Base-by-base conservation (phyloP, 176 grass and related monocot genomes). In the Bolboschoenus planiculmis region DNA sequence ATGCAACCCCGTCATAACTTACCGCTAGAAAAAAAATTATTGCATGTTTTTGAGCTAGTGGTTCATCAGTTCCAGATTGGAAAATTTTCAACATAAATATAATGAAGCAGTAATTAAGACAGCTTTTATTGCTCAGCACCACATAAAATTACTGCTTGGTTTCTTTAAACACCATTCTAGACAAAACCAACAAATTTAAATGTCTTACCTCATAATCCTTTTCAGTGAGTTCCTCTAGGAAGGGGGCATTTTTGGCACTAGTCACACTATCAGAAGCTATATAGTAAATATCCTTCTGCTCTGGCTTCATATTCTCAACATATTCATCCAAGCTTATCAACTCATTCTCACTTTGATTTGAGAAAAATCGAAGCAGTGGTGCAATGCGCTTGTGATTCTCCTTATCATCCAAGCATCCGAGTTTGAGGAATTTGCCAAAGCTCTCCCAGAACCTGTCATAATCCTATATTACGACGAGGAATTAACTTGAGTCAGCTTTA, bases 391-490 rank as follows among this genome's bases (percentile, higher is more conserved):
- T 99, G 86, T 99, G 96, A 46, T 99, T 99, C 75, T 87, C 89
- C 31, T 93, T 90, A 58, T 99, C 96, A 47, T 99, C 96, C 84
- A 99, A 86, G 76, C 85, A 91, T 68, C 96, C 96, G 15, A 99
- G 63, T 64, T 99, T 99, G 26, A 99, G 84, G 70, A 87, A 90
- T 80, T 99, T 99, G 29, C 96, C 96, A 81, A 88, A 99, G 63
- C 95, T 99, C 84, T 99, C 96, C 96, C 96, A 99, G 80, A 99
- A 99, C 5, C 64, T 91, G 56, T 99, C 96, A 81, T 99, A 99
- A 62, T 91, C 95, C 95, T 97, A 70, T 23, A 82, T 26, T 48
- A 5, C 78, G 65, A 81, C 35, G 64, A 20, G 36, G 81, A 62
- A 87, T 24, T 86, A 70, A 39, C 59, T 29, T 30, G 40, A 72